These are phyloP conservation scores for Salix brachista DNA, from an alignment of 345 rosid genomes.

Conservation along the genomic window DNA sequence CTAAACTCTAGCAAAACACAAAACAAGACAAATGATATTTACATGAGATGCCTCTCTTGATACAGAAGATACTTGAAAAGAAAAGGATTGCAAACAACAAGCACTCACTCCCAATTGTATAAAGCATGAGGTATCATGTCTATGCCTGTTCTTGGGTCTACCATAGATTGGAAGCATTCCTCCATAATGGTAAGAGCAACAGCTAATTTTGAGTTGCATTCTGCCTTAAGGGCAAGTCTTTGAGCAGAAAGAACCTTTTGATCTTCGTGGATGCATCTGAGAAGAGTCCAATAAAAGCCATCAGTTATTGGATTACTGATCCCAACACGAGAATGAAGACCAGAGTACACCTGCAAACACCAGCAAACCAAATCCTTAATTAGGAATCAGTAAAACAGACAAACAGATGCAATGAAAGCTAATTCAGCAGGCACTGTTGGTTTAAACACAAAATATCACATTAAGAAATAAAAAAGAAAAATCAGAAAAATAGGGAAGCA, in stretches of 20 bases:
- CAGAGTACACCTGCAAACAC: constrained; percentile 50
- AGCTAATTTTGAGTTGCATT: constrained; percentile 87
- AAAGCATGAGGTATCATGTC: constrained; percentile 89
- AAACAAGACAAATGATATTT: background rate
- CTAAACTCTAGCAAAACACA: background rate
- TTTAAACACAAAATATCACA: too few species aligned
- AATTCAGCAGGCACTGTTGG: background rate
- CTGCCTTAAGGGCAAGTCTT: constrained; percentile 74
- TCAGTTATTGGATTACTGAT: constrained; percentile 44
- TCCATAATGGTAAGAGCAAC: constrained; percentile 92
- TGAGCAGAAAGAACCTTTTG: constrained; percentile 70
- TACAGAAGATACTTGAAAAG: background rate
- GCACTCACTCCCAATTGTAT: constrained; percentile 79
- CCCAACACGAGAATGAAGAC: constrained; percentile 78
- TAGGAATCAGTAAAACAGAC: constrained; percentile 3
- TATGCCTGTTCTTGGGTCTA: constrained; percentile 90
- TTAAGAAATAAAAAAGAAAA: too few species aligned
- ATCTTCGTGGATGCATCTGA: constrained; percentile 79
- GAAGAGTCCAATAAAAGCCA: constrained; percentile 72
- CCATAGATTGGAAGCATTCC: constrained; percentile 91
- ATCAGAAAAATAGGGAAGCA: too few species aligned
- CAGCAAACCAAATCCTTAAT: constrained; percentile 16
- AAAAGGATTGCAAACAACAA: background rate
- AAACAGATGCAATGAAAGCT: background rate
- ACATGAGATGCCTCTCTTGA: background rate